Evolutionary conservation across 176 grass and related monocot genomes (phyloP).

Genomic region (Chloris gayana): DNA sequence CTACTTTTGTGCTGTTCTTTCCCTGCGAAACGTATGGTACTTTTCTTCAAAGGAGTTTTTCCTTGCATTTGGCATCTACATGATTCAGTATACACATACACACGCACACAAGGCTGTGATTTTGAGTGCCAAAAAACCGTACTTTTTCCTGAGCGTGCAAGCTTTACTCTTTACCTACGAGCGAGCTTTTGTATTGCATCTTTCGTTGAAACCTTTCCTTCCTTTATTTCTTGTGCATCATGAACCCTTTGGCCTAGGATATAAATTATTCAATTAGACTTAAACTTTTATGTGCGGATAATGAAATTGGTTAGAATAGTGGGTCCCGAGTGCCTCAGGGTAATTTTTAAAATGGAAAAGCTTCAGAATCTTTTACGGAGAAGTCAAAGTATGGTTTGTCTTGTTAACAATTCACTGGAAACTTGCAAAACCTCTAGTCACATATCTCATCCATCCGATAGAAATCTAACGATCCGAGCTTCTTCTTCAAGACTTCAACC

Average conservation of each 20-base stretch:
- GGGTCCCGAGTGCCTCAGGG: neutral
- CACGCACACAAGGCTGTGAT: conserved; percentile 32
- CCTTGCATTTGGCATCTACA: conserved; percentile 39
- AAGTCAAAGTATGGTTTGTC: too few species aligned
- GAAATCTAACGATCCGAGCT: too few species aligned
- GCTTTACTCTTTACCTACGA: conserved; percentile 33
- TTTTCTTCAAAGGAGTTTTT: conserved; percentile 47
- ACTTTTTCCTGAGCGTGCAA: conserved; percentile 50
- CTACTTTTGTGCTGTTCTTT: conserved; percentile 31
- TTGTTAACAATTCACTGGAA: too few species aligned
- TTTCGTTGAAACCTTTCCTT: conserved; percentile 35
- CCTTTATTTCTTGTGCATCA: conserved; percentile 40
- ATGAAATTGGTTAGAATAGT: too few species aligned
- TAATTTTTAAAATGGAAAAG: neutral
- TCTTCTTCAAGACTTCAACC: too few species aligned
- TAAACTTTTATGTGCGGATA: neutral
- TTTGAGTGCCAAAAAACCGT: conserved; percentile 42
- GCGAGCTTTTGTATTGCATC: conserved; percentile 36
- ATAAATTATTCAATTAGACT: neutral
- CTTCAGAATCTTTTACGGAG: neutral
- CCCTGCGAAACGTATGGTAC: conserved; percentile 31
- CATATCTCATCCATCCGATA: too few species aligned
- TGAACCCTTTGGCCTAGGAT: conserved; percentile 15
- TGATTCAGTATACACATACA: conserved; percentile 23
- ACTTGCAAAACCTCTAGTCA: too few species aligned